phyloP scores from a whole-genome alignment of 306 rosid species.

The Albizia julibrissin region DNA sequence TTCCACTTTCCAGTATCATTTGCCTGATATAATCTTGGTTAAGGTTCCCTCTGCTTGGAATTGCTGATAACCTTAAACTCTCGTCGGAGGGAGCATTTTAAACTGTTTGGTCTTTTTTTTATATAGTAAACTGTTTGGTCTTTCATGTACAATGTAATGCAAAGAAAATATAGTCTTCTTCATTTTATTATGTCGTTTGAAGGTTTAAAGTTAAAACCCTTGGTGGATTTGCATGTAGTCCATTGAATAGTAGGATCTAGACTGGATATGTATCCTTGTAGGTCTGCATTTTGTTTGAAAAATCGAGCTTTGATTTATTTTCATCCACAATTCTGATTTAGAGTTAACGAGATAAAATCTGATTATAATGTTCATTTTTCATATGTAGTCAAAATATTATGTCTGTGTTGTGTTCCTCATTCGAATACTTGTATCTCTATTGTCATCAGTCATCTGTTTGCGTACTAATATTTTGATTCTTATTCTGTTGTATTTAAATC shows the following conservation, averaged over 20 bases:
- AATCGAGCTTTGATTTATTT: neutral
- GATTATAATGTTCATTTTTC: neutral
- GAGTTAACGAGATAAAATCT: neutral
- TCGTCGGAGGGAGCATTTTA: neutral
- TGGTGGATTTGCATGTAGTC: neutral
- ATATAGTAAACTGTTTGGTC: neutral
- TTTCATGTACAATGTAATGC: neutral
- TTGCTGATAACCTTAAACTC: neutral
- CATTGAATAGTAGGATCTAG: neutral
- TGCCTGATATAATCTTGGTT: neutral
- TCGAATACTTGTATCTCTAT: no score
- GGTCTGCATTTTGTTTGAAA: neutral
- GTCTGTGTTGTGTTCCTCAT: neutral
- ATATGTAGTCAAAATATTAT: no score
- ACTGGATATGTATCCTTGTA: neutral
- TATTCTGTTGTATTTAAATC: no score
- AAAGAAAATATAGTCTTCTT: neutral
- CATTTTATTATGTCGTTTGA: neutral
- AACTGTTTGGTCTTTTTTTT: neutral
- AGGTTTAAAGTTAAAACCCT: neutral
- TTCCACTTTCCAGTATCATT: neutral
- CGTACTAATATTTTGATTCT: neutral
- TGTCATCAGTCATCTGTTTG: neutral
- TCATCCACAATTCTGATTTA: neutral
- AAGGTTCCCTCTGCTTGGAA: neutral